Evolutionary conservation across 225 moss, liverwort and hornwort species (phyloP), one percentile per base, ranked within the genome.

Genomic region (Sphagnum contortum): DNA sequence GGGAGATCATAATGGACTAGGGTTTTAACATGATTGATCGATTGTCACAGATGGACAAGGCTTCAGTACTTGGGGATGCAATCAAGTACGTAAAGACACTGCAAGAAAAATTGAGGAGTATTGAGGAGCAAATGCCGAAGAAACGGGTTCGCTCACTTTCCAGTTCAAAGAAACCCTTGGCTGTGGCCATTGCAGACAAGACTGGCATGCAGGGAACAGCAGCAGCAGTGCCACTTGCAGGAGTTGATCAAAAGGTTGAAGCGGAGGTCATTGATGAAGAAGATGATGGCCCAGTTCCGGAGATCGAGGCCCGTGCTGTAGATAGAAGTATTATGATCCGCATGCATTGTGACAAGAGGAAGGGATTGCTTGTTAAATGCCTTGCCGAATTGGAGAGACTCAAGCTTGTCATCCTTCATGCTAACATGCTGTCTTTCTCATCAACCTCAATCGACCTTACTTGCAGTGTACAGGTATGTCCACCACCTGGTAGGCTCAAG

Each of bases 81-180:
- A 98, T 98, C 53, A 98, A 93, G 59, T 98, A 98, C 55, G 93
- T 98, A 4, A 98, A 98, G 61, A 77, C 85, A 3, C 54, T 98
- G 45, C 93, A 98, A 73, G 98, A 98, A 5, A 88, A 86, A 53
- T 78, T 98, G 1, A 93, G 93, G 76, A 78, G 80, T 29, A 55
- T 98, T 11, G 98, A 98, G 68, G 98, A 98, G 63, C 85, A 89
- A 63, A 73, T 84, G 12, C 90, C 93, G 3, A 98, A 90, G 85
- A 90, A 87, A 6, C 76, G 77, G 7, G 83, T 89, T 51, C 81
- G 86, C 9, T 91, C 98, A 0, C 78, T 73, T 2, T 87, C 98
- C 0, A 29, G 29, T 29, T 29, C 29, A 29, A 29, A 29, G 29
- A 29, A 29, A 29, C 29, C 29, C 29, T 29, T 29, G 29, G 29